These are phyloP conservation scores for Alternaria ventricosa DNA, from an alignment of 2,329 filamentous ascomycete genomes.

Conservation along the genomic window DNA sequence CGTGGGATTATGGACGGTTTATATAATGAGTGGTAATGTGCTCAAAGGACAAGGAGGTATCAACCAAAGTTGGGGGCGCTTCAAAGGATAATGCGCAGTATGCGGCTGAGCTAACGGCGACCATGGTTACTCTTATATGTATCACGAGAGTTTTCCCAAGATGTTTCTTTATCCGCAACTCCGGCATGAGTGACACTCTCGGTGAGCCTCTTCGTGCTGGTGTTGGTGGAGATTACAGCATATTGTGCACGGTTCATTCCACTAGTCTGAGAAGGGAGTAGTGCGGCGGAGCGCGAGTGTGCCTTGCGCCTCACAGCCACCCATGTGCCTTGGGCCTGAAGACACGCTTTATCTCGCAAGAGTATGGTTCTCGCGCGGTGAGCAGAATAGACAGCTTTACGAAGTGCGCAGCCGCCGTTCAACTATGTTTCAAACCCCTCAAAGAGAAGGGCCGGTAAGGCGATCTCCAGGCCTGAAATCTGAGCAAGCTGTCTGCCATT, in stretches of 20 bases:
- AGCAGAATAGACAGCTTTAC: neutral
- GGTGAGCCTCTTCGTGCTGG: constrained; percentile 4
- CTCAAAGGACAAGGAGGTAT: neutral
- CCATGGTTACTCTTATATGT: constrained; percentile 1
- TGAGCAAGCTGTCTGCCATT: neutral
- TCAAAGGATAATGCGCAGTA: neutral
- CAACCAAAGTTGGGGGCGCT: neutral
- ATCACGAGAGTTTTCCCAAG: neutral
- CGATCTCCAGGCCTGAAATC: neutral
- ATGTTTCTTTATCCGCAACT: neutral
- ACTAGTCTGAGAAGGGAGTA: neutral
- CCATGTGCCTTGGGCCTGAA: constrained; percentile 2
- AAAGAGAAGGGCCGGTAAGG: neutral
- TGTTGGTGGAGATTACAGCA: neutral
- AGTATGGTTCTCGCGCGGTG: constrained; percentile 3
- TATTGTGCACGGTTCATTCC: neutral
- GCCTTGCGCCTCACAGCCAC: constrained; percentile 22
- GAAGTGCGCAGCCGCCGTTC: neutral
- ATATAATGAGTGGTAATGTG: neutral
- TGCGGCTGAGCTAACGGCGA: neutral
- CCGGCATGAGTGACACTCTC: neutral
- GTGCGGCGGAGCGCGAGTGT: constrained; percentile 2
- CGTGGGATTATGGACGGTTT: neutral
- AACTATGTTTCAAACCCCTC: neutral
- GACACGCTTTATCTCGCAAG: constrained; percentile 6